Evolutionary conservation across 305 asterid species (phyloP).

Genomic region (Andrographis paniculata): DNA sequence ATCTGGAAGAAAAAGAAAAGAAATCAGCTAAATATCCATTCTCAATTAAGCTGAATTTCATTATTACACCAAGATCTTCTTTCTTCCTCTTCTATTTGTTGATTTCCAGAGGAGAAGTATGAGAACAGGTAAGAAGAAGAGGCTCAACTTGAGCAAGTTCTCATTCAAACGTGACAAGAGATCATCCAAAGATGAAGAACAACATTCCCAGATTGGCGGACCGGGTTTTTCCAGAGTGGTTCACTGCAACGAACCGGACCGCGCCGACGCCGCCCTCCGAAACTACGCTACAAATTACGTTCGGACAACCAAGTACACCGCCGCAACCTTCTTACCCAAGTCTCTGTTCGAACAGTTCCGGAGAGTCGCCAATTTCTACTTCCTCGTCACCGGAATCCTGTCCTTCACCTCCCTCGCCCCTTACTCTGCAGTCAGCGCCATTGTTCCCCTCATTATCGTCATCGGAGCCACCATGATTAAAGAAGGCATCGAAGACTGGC

Average conservation of each 20-base stretch:
- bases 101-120: slow-evolving; percentile 24
- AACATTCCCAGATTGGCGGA: slow-evolving; percentile 76
- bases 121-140: slow-evolving; percentile 39
- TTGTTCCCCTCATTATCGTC: slow-evolving; percentile 62
- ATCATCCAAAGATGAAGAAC: slow-evolving; percentile 43
- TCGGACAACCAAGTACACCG: slow-evolving; percentile 77
- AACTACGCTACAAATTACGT: slow-evolving; percentile 72
- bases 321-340: slow-evolving; percentile 88
- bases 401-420: slow-evolving; percentile 84
- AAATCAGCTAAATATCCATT: too few relatives aligned
- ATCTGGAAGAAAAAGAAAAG: too few relatives aligned
- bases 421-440: slow-evolving; percentile 65
- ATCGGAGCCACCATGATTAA: slow-evolving; percentile 78
- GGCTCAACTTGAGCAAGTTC: slow-evolving; percentile 61
- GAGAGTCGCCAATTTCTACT: slow-evolving; percentile 94
- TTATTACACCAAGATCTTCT: background rate
- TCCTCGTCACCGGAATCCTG: slow-evolving; percentile 70
- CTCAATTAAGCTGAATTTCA: too few relatives aligned
- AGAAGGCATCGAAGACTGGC: slow-evolving; percentile 91
- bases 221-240: slow-evolving; percentile 96
- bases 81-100: slow-evolving; percentile 18
- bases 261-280: slow-evolving; percentile 36
- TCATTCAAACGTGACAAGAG: slow-evolving; percentile 66
- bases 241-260: slow-evolving; percentile 63
- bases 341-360: slow-evolving; percentile 97